Percentiles rank a stretch among this genome's conserved stretches.
These are phyloP conservation scores for Boletus sp. DNA, from an alignment of 768 basidiomycete species.

Conservation along the genomic window DNA sequence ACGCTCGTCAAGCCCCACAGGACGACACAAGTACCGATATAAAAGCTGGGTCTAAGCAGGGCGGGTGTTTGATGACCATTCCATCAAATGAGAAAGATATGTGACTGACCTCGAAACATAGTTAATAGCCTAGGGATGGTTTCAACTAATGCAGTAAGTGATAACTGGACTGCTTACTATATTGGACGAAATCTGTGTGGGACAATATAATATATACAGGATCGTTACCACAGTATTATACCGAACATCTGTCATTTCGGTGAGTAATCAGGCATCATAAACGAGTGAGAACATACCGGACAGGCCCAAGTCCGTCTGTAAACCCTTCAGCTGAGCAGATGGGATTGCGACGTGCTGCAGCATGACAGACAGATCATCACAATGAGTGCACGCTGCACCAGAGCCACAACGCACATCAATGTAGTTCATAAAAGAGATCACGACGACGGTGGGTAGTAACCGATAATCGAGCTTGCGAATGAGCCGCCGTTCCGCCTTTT, in stretches of 20 bases:
- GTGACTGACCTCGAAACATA: constrained; percentile 44
- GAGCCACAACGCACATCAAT: constrained; percentile 47
- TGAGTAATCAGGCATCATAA: not conserved
- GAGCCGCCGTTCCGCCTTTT: constrained; percentile 32
- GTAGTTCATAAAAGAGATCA: constrained; percentile 67
- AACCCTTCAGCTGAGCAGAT: constrained; percentile 43
- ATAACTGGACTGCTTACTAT: not conserved
- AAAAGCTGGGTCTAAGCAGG: not conserved
- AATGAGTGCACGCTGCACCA: not conserved
- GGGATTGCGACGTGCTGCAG: constrained; percentile 47
- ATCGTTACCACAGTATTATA: constrained; percentile 54
- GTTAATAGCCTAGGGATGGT: constrained; percentile 46
- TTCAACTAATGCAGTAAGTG: not conserved
- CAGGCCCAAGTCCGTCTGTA: constrained; percentile 29
- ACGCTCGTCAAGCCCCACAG: too few relatives aligned
- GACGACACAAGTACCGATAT: too few relatives aligned
- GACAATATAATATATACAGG: constrained; percentile 59
- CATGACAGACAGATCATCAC: not conserved
- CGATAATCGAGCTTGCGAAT: constrained; percentile 56
- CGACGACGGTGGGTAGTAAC: constrained; percentile 55
- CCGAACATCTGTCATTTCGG: constrained; percentile 42
- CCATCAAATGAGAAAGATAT: not conserved
- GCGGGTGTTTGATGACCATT: not conserved
- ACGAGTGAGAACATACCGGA: constrained; percentile 33
- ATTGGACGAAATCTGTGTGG: constrained; percentile 44